These are phyloP conservation scores for Zygoascus hellenicus DNA, from an alignment of 1,139 yeast genomes.

Conservation along the genomic window DNA sequence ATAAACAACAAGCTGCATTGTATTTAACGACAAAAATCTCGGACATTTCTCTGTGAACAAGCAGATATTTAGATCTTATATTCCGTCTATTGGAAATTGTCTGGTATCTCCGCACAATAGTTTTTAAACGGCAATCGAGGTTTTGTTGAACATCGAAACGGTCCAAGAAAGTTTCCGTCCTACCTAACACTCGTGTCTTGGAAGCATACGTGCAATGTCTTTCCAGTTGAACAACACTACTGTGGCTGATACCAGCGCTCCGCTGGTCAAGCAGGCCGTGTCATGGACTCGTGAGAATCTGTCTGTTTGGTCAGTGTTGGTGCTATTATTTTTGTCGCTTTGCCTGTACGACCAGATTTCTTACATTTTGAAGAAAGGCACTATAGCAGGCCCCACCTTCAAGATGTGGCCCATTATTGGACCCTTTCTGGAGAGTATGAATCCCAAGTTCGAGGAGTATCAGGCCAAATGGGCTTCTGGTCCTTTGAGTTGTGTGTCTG, in stretches of 20 bases:
- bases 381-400: conserved; percentile 80
- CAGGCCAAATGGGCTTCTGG: conserved; percentile 92
- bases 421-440: conserved; percentile 90
- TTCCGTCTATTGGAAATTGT: too few relatives aligned
- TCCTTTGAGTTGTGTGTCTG: conserved; percentile 89
- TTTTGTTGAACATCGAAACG: too few relatives aligned
- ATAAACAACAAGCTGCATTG: too few relatives aligned
- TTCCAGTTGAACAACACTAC: conserved; percentile 6
- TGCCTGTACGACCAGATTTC: conserved; percentile 74
- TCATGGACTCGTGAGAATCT: conserved; percentile 13
- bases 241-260: background rate
- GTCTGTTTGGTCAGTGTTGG: conserved; percentile 41
- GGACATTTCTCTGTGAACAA: too few relatives aligned
- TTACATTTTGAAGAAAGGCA: conserved; percentile 74
- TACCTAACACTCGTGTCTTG: too few relatives aligned
- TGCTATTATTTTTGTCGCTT: conserved; percentile 46
- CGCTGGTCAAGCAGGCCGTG: conserved; percentile 2
- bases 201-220: background rate
- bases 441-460: conserved; percentile 94
- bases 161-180: too few relatives aligned
- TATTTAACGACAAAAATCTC: too few relatives aligned
- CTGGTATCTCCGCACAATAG: too few relatives aligned
- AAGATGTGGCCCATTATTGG: conserved; percentile 95
- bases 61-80: too few relatives aligned
- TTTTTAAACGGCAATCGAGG: too few relatives aligned